Base-by-base conservation (phyloP, 202 grass and related monocot genomes). In the Digitaria exilis region DNA sequence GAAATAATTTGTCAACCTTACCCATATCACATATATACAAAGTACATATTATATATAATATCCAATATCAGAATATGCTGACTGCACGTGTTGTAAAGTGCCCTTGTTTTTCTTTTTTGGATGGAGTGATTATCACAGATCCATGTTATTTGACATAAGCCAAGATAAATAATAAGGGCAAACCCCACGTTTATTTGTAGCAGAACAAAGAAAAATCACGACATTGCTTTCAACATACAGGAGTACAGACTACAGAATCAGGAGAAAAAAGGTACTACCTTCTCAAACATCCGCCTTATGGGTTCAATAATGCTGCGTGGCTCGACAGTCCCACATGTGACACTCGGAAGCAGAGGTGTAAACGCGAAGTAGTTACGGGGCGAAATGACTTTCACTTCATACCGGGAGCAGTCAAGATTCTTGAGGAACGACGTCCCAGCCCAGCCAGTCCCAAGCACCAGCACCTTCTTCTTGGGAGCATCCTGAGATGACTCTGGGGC, bases 331-430 rank as follows among this genome's bases (percentile, higher is more conserved):
- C 96, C 96, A 66, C 92, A 98, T 34, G 96, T 98, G 61, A 98
- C 83, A 30, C 96, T 98, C 2, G 96, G 96, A 67, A 98, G 88
- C 65, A 98, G 83, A 60, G 96, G 96, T 9, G 96, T 98, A 61
- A 98, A 98, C 56, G 96, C 90, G 32, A 98, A 98, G 71, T 98
- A 98, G 70, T 98, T 98, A 26, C 96, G 87, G 48, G 95, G 96
- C 18, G 96, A 98, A 50, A 98, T 81, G 66, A 98, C 90, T 84
- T 93, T 92, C 41, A 95, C 96, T 10, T 98, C 96, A 31, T 98
- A 98, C 39, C 48, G 64, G 50, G 92, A 91, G 83, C 79, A 93
- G 65, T 98, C 96, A 11, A 98, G 64, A 78, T 91, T 88, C 78
- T 91, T 95, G 56, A 95, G 60, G 74, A 98, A 95, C 18, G 96